These are phyloP conservation scores for Zopfochytrium polystomum DNA, from an alignment of 371 early-diverging fungal species.

Conservation along the genomic window DNA sequence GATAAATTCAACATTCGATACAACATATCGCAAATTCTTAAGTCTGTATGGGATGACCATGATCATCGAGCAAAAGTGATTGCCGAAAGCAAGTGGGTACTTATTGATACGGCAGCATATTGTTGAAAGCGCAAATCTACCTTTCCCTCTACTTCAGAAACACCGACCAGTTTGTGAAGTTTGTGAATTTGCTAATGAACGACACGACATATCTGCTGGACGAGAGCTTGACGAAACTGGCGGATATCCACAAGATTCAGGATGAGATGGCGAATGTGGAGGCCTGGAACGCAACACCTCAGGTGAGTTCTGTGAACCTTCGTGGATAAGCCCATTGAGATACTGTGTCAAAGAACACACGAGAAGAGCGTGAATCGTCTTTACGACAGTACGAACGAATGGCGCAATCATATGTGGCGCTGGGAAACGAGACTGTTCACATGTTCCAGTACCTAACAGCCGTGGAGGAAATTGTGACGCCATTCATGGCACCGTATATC, in stretches of 20 bases:
- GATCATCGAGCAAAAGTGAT: slow-evolving; percentile 38
- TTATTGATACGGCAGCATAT: not conserved
- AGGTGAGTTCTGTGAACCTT: slow-evolving; percentile 46
- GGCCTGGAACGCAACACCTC: slow-evolving; percentile 55
- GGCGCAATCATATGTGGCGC: slow-evolving; percentile 79
- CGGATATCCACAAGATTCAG: slow-evolving; percentile 79
- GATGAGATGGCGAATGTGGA: slow-evolving; percentile 64
- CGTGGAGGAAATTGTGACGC: slow-evolving; percentile 65
- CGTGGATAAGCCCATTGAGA: too few species aligned
- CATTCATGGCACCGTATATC: slow-evolving; percentile 88
- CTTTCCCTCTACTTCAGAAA: too few species aligned
- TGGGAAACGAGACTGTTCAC: slow-evolving; percentile 90
- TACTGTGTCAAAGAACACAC: slow-evolving; percentile 47
- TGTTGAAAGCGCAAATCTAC: not conserved
- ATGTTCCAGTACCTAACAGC: slow-evolving; percentile 82
- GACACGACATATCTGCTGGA: slow-evolving; percentile 94
- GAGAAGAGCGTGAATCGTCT: slow-evolving; percentile 64
- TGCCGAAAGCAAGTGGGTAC: slow-evolving; percentile 56
- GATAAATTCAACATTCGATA: slow-evolving; percentile 98
- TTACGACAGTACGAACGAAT: slow-evolving; percentile 76
- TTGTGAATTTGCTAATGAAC: slow-evolving; percentile 92
- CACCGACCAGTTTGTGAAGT: slow-evolving; percentile 75
- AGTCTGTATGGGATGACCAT: slow-evolving; percentile 74
- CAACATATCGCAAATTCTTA: slow-evolving; percentile 90
- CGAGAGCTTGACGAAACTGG: slow-evolving; percentile 83